Percentiles rank a stretch among this genome's conserved stretches.
phyloP scores from a whole-genome alignment of 257 asterid species.

The Catharanthus roseus region DNA sequence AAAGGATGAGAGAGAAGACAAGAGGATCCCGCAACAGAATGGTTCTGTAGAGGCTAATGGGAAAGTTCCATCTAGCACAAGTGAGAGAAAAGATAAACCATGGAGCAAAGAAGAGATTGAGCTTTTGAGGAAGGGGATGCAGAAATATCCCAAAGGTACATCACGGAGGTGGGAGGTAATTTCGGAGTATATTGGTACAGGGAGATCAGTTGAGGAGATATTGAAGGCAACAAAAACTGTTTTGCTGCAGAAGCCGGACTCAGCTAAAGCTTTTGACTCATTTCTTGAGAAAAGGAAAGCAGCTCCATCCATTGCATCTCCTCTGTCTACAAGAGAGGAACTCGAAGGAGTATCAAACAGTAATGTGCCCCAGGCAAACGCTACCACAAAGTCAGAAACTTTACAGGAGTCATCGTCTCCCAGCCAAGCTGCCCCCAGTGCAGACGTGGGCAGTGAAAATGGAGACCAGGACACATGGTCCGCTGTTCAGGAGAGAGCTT shows the following conservation, averaged over 20 bases:
- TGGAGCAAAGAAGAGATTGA: conserved; percentile 93
- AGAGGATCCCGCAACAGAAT: conserved; percentile 42
- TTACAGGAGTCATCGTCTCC: conserved; percentile 27
- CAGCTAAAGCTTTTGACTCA: conserved; percentile 86
- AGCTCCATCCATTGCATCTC: conserved; percentile 68
- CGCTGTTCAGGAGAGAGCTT: conserved; percentile 70
- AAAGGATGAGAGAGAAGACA: conserved; percentile 40
- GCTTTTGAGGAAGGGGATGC: conserved; percentile 77
- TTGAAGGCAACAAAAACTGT: conserved; percentile 93
- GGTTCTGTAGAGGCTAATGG: conserved; percentile 40
- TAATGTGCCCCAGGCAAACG: conserved; percentile 27
- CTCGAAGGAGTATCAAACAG: conserved; percentile 29
- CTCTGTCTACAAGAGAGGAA: conserved; percentile 79
- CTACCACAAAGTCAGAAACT: conserved; percentile 24
- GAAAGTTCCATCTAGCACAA: conserved; percentile 26
- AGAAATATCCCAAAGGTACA: conserved; percentile 93
- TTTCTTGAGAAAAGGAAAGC: conserved; percentile 94
- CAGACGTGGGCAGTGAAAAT: conserved; percentile 29
- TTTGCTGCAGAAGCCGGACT: conserved; percentile 91
- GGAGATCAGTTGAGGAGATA: conserved; percentile 90
- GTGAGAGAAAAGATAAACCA: conserved; percentile 59
- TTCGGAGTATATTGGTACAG: conserved; percentile 81
- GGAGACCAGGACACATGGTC: conserved; percentile 78
- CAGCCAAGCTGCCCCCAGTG: conserved; percentile 24
- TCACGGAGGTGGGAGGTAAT: conserved; percentile 97